These are phyloP conservation scores for Diddensiella caesifluorescens DNA, from an alignment of 805 yeast species.

Conservation along the genomic window DNA sequence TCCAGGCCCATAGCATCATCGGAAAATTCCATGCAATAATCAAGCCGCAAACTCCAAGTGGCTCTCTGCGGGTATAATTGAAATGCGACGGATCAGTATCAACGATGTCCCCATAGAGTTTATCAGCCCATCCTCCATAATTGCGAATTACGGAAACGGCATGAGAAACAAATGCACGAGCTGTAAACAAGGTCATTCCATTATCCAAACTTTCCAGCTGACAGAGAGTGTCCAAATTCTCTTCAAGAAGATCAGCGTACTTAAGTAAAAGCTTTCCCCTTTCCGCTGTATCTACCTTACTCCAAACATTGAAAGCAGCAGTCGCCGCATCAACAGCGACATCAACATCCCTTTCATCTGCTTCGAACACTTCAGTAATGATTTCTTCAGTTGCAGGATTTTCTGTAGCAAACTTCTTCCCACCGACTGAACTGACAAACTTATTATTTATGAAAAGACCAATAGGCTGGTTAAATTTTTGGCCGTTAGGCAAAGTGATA, in stretches of 20 bases:
- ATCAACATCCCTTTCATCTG: conserved; percentile 67
- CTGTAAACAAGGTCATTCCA: conserved; percentile 60
- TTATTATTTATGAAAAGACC: conserved; percentile 87
- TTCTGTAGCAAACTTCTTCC: conserved; percentile 48
- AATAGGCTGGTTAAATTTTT: conserved; percentile 65
- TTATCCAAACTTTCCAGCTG: conserved; percentile 81
- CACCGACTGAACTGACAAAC: conserved; percentile 52
- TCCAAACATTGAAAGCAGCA: conserved; percentile 76
- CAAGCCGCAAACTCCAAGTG: conserved; percentile 60
- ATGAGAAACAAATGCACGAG: conserved; percentile 42
- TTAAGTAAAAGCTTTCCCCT: conserved; percentile 60
- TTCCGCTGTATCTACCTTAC: conserved; percentile 48
- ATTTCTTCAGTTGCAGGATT: conserved; percentile 41
- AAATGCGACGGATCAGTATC: conserved; percentile 67
- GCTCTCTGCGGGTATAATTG: conserved; percentile 64
- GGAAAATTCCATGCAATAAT: conserved; percentile 73
- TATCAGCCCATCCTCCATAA: conserved; percentile 71
- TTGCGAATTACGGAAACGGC: conserved; percentile 53
- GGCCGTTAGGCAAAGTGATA: conserved; percentile 52
- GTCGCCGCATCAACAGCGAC: conserved; percentile 76
- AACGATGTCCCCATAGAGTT: conserved; percentile 53
- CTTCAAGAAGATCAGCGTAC: conserved; percentile 73
- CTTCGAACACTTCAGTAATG: conserved; percentile 61
- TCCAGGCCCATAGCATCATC: conserved; percentile 69
- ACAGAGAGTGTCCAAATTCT: conserved; percentile 65